Percentiles rank a stretch among this genome's conserved stretches.
These are phyloP conservation scores for Didymella arachidicola DNA, from an alignment of 2,329 filamentous ascomycete genomes.

Conservation along the genomic window DNA sequence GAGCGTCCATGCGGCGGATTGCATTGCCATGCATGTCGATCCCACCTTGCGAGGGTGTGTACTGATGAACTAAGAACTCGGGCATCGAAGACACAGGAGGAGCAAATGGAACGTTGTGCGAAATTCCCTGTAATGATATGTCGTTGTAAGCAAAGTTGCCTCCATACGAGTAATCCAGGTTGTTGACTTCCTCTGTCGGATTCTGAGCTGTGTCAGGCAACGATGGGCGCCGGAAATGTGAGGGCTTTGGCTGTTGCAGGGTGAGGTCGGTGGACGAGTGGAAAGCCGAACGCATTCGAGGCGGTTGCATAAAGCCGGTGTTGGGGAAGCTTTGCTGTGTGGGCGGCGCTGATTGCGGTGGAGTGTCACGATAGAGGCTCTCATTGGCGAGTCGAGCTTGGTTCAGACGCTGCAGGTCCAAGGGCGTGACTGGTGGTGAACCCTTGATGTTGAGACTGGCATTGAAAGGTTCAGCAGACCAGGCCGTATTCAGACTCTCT, in stretches of 20 bases:
- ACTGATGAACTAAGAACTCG: conserved; percentile 57
- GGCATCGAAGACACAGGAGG: conserved; percentile 43
- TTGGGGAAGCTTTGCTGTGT: conserved; percentile 57
- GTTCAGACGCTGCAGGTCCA: conserved; percentile 43
- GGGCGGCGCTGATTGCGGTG: conserved; percentile 60
- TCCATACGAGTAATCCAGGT: conserved; percentile 35
- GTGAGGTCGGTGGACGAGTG: conserved; percentile 48
- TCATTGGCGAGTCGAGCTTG: conserved; percentile 44
- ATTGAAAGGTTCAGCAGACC: conserved; percentile 49
- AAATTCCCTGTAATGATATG: conserved; percentile 41
- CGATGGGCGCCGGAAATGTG: conserved; percentile 48
- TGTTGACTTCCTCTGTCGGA: conserved; percentile 31
- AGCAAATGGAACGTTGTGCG: conserved; percentile 46
- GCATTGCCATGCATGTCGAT: conserved; percentile 40
- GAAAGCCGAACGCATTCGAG: conserved; percentile 44
- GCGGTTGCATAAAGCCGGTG: conserved; percentile 47
- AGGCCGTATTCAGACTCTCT: conserved; percentile 47
- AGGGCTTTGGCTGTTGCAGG: conserved; percentile 47
- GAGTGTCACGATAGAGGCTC: conserved; percentile 55
- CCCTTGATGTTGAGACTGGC: conserved; percentile 45
- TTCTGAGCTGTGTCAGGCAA: conserved; percentile 43
- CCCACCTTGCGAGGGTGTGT: conserved; percentile 54
- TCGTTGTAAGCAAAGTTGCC: conserved; percentile 41
- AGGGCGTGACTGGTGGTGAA: conserved; percentile 58
- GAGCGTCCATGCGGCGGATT: conserved; percentile 41